phyloP scores from a whole-genome alignment of 345 rosid species.

The Camelina neglecta region DNA sequence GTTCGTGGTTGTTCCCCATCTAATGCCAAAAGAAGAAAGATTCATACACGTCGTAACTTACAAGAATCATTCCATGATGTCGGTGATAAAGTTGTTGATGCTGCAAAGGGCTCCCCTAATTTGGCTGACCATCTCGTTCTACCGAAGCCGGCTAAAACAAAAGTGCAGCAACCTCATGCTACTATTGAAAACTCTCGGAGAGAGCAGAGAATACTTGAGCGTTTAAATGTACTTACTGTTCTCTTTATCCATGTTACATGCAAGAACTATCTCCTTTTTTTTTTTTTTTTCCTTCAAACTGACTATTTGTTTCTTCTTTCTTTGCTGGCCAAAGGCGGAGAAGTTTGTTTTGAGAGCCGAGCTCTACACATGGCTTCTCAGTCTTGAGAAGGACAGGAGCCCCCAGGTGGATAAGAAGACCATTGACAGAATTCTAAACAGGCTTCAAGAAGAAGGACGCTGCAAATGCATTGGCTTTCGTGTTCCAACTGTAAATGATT shows the following conservation, averaged over 20 bases:
- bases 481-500: conserved; percentile 82
- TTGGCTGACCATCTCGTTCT: conserved; percentile 43
- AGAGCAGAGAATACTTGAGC: conserved; percentile 81
- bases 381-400: conserved; percentile 77
- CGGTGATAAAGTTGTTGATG: conserved; percentile 44
- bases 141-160: conserved; percentile 46
- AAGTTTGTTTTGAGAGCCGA: conserved; percentile 79
- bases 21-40: conserved; percentile 42
- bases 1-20: conserved; percentile 43
- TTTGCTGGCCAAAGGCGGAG: conserved; percentile 59
- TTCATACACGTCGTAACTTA: conserved; percentile 43
- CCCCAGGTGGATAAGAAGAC: conserved; percentile 82
- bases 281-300: conserved; percentile 8
- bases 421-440: conserved; percentile 67
- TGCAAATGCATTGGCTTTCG: conserved; percentile 67
- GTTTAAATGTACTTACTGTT: conserved; percentile 59
- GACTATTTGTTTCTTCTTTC: conserved; percentile 26
- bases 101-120: conserved; percentile 48
- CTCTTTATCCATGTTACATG: conserved; percentile 1
- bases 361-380: conserved; percentile 79
- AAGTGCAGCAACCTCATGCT: conserved; percentile 47
- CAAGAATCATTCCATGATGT: conserved; percentile 48
- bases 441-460: conserved; percentile 81
- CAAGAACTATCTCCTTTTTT: background rate
- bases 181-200: conserved; percentile 76